These are phyloP conservation scores for Paramecium octaurelia DNA, from an alignment of 73 alveolate genomes.

Conservation along the genomic window DNA sequence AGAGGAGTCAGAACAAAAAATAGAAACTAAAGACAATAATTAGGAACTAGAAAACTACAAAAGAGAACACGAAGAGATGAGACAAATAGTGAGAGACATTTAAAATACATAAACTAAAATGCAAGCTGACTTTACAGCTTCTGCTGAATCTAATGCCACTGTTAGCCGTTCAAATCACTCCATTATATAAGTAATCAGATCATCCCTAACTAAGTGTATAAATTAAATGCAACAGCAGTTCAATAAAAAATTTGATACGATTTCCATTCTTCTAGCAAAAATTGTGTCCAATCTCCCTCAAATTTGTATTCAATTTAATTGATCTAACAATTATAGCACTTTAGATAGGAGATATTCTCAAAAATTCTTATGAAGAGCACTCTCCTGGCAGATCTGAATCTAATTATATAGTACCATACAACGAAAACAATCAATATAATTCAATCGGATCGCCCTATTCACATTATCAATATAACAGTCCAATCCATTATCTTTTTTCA, in stretches of 20 bases:
- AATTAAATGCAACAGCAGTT: neutral
- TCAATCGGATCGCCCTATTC: slow-evolving; percentile 16
- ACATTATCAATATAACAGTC: neutral
- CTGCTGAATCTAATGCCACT: neutral
- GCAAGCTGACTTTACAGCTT: neutral
- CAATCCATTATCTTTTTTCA: neutral
- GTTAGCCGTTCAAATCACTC: neutral
- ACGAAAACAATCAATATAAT: neutral
- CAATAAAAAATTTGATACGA: neutral
- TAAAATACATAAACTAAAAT: neutral
- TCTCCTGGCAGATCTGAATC: neutral
- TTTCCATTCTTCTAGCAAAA: slow-evolving; percentile 1
- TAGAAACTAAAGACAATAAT: slow-evolving; percentile 14
- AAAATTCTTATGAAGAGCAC: neutral
- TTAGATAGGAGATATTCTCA: neutral
- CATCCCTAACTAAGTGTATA: neutral
- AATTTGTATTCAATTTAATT: neutral
- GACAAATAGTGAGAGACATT: neutral
- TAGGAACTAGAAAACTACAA: neutral
- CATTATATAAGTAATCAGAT: neutral
- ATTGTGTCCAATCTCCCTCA: neutral
- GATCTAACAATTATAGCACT: neutral
- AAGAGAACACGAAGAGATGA: slow-evolving; percentile 34
- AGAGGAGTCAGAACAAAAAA: slow-evolving; percentile 21
- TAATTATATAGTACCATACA: neutral